Conservation (phyloP, 2,329 filamentous ascomycete species). For the Hysterium pulicare region DNA sequence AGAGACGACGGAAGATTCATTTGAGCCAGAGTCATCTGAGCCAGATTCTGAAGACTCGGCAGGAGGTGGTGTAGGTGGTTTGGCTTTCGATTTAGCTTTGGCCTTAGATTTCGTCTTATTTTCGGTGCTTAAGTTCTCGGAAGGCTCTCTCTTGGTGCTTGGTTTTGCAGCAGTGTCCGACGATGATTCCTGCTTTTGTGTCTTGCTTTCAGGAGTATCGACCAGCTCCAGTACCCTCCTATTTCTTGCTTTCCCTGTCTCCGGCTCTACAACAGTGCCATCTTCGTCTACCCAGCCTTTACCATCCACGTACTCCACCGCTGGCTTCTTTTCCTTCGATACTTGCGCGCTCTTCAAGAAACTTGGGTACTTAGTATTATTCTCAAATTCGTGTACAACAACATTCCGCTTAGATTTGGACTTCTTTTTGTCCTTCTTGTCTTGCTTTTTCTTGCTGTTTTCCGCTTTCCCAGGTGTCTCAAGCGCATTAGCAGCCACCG, state of each 20-base stretch:
- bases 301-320: constrained; percentile 70
- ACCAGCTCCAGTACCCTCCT: constrained; percentile 32
- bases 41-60: constrained; percentile 21
- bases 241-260: constrained; percentile 35
- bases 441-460: constrained; percentile 49
- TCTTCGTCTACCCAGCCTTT: constrained; percentile 83
- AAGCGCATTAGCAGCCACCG: constrained; percentile 28
- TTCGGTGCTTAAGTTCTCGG: constrained; percentile 11
- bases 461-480: constrained; percentile 29
- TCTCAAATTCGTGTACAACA: constrained; percentile 84
- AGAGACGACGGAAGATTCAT: constrained; percentile 34
- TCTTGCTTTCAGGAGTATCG: constrained; percentile 10
- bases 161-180: constrained; percentile 13
- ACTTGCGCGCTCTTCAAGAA: constrained; percentile 65
- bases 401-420: constrained; percentile 49
- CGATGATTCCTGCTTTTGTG: background rate
- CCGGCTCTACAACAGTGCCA: constrained; percentile 69
- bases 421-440: constrained; percentile 60
- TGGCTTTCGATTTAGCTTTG: constrained; percentile 18
- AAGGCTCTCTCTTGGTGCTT: constrained; percentile 2
- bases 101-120: constrained; percentile 15
- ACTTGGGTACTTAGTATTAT: constrained; percentile 75
- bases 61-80: constrained; percentile 17
- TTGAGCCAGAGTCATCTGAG: constrained; percentile 26
- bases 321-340: constrained; percentile 44